Evolutionary conservation across 2,329 filamentous ascomycete genomes (phyloP), one percentile per base, ranked within the genome.

Genomic region (Coleophoma crateriformis): DNA sequence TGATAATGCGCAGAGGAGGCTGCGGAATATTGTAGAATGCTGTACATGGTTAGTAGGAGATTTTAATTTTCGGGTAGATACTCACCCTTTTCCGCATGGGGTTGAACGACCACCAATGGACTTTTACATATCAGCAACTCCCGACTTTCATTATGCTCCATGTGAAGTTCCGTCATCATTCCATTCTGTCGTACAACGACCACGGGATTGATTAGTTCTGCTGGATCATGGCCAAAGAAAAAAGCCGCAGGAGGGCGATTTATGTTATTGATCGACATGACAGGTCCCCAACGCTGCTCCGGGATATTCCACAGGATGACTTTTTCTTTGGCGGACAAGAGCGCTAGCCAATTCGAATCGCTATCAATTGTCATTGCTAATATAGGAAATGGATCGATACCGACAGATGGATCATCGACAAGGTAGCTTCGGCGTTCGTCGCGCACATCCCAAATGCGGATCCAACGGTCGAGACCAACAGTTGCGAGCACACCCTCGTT

Each of bases 401-500:
- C 68, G 12, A 67, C 65, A 2, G 58, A 51, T 1, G 61, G 60
- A 34, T 64, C 61, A 47, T 69, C 58, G 33, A 68, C 61, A 50
- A 71, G 55, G 49, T 73, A 68, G 17, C 74, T 65, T 22, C 69
- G 67, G 45, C 75, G 45, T 6, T 54, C 50, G 17, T 58, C 54
- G 13, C 58, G 75, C 15, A 82, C 64, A 59, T 84, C 73, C 84
- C 85, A 88, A 1, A 88, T 71, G 14, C 81, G 76, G 13, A 90
- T 82, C 11, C 75, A 72, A 44, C 86, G 77, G 60, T 92, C 88
- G 1, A 92, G 71, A 0, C 84, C 85, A 35, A 87, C 76, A 2
- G 86, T 87, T 5, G 85, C 78, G 19, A 91, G 67, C 47, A 85
- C 75, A 0, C 86, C 86, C 46, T 79, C 78, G 1, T 76, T 70